phyloP scores from a whole-genome alignment of 2,329 filamentous ascomycete genomes.

The Diaporthe eres region DNA sequence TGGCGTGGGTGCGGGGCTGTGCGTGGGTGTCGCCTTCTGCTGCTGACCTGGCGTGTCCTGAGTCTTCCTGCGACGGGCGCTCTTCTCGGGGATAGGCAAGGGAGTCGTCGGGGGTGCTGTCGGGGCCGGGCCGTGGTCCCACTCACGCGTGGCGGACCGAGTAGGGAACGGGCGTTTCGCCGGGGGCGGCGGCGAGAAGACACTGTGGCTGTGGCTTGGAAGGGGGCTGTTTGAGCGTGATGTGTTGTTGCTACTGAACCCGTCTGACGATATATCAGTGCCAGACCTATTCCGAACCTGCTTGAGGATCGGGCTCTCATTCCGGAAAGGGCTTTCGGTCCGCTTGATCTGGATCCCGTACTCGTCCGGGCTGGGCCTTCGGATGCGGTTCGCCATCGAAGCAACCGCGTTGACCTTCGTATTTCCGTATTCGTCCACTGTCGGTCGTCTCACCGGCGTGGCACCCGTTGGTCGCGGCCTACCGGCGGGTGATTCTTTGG shows the following conservation, averaged over 20 bases:
- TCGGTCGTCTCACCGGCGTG: slow-evolving; percentile 16
- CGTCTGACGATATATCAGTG: slow-evolving; percentile 19
- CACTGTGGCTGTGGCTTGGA: slow-evolving; percentile 32
- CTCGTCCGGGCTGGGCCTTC: slow-evolving; percentile 30
- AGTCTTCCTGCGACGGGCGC: slow-evolving; percentile 26
- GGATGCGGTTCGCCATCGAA: slow-evolving; percentile 14
- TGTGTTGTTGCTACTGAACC: slow-evolving; percentile 25
- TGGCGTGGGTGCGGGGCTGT: slow-evolving; percentile 34
- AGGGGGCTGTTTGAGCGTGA: slow-evolving; percentile 33
- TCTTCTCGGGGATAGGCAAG: slow-evolving; percentile 37
- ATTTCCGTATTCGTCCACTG: slow-evolving; percentile 30
- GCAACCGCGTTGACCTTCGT: slow-evolving; percentile 7
- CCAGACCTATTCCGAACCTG: neutral
- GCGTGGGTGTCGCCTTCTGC: neutral
- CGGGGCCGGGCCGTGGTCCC: slow-evolving; percentile 37
- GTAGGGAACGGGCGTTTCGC: slow-evolving; percentile 1
- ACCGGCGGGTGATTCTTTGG: neutral
- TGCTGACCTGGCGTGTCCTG: slow-evolving; percentile 3
- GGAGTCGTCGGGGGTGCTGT: slow-evolving; percentile 37
- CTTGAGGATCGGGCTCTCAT: slow-evolving; percentile 38
- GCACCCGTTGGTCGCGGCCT: slow-evolving; percentile 17
- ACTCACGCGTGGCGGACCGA: slow-evolving; percentile 16
- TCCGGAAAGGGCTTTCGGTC: slow-evolving; percentile 24
- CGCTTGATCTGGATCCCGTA: slow-evolving; percentile 9
- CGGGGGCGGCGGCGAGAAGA: slow-evolving; percentile 40